These are phyloP conservation scores for Candida koratica DNA, from an alignment of 805 yeast genomes.

Conservation along the genomic window DNA sequence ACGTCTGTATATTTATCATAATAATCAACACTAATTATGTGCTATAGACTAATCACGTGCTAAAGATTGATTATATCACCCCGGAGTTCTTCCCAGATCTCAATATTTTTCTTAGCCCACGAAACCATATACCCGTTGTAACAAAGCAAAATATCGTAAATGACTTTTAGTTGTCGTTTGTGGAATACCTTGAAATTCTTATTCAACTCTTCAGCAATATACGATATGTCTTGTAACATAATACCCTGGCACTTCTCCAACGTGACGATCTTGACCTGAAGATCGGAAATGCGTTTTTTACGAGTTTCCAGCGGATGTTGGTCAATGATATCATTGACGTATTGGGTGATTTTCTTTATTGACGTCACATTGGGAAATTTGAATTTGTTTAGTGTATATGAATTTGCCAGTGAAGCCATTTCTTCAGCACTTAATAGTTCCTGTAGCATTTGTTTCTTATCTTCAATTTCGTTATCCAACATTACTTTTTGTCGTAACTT, in stretches of 20 bases:
- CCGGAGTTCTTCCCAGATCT: slow-evolving; percentile 63
- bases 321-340: slow-evolving; percentile 55
- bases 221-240: slow-evolving; percentile 39
- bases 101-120: slow-evolving; percentile 67
- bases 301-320: slow-evolving; percentile 64
- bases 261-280: slow-evolving; percentile 48
- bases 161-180: slow-evolving; percentile 45
- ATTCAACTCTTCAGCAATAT: slow-evolving; percentile 41
- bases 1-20: too few relatives aligned
- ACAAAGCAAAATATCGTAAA: slow-evolving; percentile 48
- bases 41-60: too few relatives aligned
- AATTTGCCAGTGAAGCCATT: slow-evolving; percentile 25
- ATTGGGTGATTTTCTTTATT: slow-evolving; percentile 47
- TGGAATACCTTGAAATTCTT: slow-evolving; percentile 50
- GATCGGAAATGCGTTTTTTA: slow-evolving; percentile 46
- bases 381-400: slow-evolving; percentile 29
- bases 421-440: slow-evolving; percentile 29
- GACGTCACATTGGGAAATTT: slow-evolving; percentile 41
- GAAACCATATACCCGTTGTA: slow-evolving; percentile 54
- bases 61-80: slow-evolving; percentile 32
- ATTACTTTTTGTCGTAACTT: slow-evolving; percentile 32
- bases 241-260: slow-evolving; percentile 49
- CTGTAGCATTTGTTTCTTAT: slow-evolving; percentile 29
- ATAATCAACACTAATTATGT: too few relatives aligned
- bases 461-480: slow-evolving; percentile 30